Evolutionary conservation across 768 basidiomycete species (phyloP), one percentile per base, ranked within the genome.

Genomic region (Auriscalpium orientale): DNA sequence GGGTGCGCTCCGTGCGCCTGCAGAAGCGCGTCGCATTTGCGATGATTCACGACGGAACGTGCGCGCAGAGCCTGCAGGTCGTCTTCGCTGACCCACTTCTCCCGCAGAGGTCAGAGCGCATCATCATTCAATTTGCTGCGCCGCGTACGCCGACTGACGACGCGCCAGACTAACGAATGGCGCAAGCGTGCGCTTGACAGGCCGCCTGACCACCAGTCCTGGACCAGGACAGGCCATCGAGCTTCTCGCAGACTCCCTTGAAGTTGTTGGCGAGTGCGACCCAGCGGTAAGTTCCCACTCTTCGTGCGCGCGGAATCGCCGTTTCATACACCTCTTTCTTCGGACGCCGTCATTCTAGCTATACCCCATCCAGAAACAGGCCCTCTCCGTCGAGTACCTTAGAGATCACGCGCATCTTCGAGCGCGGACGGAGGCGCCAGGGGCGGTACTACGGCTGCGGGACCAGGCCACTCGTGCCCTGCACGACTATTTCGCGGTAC

Each of bases 331-430:
- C 22, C 38, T 46, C 36, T 48, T 35, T 22, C 36, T 49, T 47
- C 34, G 22, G 36, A 46, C n/a, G 53, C 43, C 18, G 54, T n/a
- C 22, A 20, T 15, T 33, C 7, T 54, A 93, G 93, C 72, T 71
- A 47, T 98, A 95, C 69, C 93, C 93, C 0, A 92, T 97, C 51
- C 95, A 95, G 70, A 98, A 97, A 68, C 85, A 98, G 69, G 70
- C 83, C 33, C 77, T 92, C 11, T 82, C 89, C 2, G 70, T 79
- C 2, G 87, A 93, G 58, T 87, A 91, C 64, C 78, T 97, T 34
- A 81, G 95, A 8, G 89, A 94, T 56, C 78, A 95, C 65, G 82
- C 83, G 4, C 94, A 98, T 73, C 70, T 99, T n/a, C 85, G 97
- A 10, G 79, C 88, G 8, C 81, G 95, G 12, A 94, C 91, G 9